A percentile compares a stretch with the other conserved stretches of the same genome.
These are phyloP conservation scores for Rostrohypoxylon terebratum DNA, from an alignment of 495 filamentous ascomycete species.

Conservation along the genomic window DNA sequence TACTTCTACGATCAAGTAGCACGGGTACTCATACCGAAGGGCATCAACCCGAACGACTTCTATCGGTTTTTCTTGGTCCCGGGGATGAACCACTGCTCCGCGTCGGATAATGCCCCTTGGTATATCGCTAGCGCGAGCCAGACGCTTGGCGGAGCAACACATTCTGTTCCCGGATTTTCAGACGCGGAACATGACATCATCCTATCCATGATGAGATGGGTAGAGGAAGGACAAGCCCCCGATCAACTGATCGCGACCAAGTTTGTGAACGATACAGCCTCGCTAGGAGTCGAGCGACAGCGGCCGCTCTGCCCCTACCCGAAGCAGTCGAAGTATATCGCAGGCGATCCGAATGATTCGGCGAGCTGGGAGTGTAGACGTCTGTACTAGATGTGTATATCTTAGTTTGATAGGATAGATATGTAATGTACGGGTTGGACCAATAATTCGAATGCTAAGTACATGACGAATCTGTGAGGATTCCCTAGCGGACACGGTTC, in stretches of 20 bases:
- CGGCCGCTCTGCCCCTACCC: constrained; percentile 62
- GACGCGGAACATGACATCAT: constrained; percentile 57
- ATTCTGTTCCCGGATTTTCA: constrained; percentile 53
- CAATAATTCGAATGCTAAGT: neutral
- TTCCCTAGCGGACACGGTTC: neutral
- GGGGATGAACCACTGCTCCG: constrained; percentile 57
- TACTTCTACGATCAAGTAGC: constrained; percentile 56
- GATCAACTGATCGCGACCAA: constrained; percentile 59
- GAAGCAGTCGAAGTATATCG: constrained; percentile 40
- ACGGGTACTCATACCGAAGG: constrained; percentile 43
- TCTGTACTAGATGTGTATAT: constrained; percentile 26
- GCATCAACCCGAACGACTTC: constrained; percentile 49
- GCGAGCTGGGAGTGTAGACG: constrained; percentile 39
- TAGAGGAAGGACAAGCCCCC: constrained; percentile 55
- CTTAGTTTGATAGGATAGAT: neutral
- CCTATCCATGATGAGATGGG: constrained; percentile 60
- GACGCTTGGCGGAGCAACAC: constrained; percentile 39
- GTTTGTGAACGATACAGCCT: constrained; percentile 42
- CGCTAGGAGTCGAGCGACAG: constrained; percentile 55
- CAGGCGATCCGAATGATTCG: constrained; percentile 26
- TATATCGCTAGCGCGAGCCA: constrained; percentile 54
- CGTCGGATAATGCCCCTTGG: constrained; percentile 53
- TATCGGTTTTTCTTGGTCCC: constrained; percentile 61
- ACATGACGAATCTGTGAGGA: neutral
- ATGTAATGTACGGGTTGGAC: neutral